Evolutionary conservation across 2,329 filamentous ascomycete species (phyloP).

Genomic region (Lachnum nothofagi): DNA sequence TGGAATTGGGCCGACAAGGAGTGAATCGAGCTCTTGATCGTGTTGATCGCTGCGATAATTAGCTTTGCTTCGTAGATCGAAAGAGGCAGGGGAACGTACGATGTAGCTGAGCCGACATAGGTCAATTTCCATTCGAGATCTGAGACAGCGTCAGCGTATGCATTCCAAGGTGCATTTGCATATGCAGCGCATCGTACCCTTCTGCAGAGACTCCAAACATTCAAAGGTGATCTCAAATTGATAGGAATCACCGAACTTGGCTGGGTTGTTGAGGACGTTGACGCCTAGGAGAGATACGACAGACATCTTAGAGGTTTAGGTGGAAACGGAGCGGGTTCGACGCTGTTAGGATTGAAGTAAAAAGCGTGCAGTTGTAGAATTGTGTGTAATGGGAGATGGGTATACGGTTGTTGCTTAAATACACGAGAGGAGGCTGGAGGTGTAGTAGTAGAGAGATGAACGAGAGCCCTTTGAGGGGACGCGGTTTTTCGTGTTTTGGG

Average conservation of each 20-base stretch:
- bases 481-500: conserved; percentile 1
- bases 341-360: background rate
- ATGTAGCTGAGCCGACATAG: conserved; percentile 96
- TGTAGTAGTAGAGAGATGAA: background rate
- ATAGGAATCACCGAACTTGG: conserved; percentile 86
- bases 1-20: conserved; percentile 95
- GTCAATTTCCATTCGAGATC: conserved; percentile 99
- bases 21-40: conserved; percentile 95
- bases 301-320: conserved; percentile 61
- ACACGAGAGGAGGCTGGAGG: background rate
- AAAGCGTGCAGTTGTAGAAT: background rate
- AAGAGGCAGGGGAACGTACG: conserved; percentile 53
- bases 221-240: conserved; percentile 99
- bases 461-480: background rate
- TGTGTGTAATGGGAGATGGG: background rate
- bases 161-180: background rate
- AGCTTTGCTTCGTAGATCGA: background rate
- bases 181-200: conserved; percentile 53
- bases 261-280: conserved; percentile 94
- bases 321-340: background rate
- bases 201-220: conserved; percentile 88
- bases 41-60: conserved; percentile 55
- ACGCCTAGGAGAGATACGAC: conserved; percentile 94
- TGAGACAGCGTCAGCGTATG: conserved; percentile 36
- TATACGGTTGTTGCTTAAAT: background rate